These are phyloP conservation scores for Kalanchoe fedtschenkoi DNA, from an alignment of 164 flowering plant genomes.

Conservation along the genomic window DNA sequence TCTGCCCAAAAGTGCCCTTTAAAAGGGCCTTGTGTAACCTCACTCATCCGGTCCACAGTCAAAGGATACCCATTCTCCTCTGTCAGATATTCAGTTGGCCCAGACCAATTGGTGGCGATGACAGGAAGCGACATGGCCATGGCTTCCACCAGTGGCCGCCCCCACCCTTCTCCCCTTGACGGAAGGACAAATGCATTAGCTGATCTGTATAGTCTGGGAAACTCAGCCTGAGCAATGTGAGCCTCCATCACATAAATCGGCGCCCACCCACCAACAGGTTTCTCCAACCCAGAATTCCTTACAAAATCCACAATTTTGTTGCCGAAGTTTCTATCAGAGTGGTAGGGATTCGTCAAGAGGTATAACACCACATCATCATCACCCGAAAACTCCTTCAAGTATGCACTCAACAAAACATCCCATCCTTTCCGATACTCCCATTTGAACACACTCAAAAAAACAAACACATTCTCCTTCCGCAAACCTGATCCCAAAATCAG, in stretches of 20 bases:
- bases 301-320: constrained; percentile 51
- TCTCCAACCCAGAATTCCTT: constrained; percentile 27
- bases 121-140: constrained; percentile 77
- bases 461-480: constrained; percentile 20
- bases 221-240: constrained; percentile 55
- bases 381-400: constrained; percentile 46
- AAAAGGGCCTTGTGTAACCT: constrained; percentile 65
- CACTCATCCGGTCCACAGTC: constrained; percentile 49
- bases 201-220: constrained; percentile 50
- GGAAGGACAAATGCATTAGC: constrained; percentile 71
- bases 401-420: constrained; percentile 64
- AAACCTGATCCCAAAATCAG: constrained; percentile 27
- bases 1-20: constrained; percentile 78
- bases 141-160: constrained; percentile 67
- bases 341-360: constrained; percentile 57
- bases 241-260: constrained; percentile 40
- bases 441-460: constrained; percentile 70
- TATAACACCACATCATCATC: constrained; percentile 44
- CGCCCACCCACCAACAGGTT: constrained; percentile 52
- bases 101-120: constrained; percentile 75
- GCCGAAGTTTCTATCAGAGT: constrained; percentile 42
- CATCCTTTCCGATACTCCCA: constrained; percentile 85
- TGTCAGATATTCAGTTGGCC: constrained; percentile 61
- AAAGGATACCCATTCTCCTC: constrained; percentile 56
- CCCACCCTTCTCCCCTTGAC: constrained; percentile 84